Evolutionary conservation across 345 rosid species (phyloP).

Genomic region (Ceriops zippeliana): DNA sequence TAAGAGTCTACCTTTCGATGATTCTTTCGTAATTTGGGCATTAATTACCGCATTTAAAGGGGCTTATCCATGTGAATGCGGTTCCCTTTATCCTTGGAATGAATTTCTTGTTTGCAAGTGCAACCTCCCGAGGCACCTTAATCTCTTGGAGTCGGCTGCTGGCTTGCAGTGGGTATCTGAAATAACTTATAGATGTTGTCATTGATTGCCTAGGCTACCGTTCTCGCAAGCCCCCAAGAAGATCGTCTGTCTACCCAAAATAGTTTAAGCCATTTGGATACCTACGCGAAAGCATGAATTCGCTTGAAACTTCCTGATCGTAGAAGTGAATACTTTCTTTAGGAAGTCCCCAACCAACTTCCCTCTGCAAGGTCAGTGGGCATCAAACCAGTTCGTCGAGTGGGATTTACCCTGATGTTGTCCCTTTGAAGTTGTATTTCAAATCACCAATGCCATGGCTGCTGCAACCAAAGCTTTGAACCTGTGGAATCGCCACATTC

Average conservation of each 20-base stretch:
- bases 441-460: no score
- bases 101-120: not conserved
- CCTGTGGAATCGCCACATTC: not conserved
- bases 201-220: not conserved
- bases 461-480: no score
- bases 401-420: no score
- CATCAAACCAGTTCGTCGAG: no score
- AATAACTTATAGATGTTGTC: not conserved
- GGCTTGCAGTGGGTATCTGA: not conserved
- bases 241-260: no score
- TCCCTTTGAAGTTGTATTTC: no score
- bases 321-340: no score
- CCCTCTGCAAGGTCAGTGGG: no score
- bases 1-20: not conserved
- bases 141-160: slow-evolving; percentile 2
- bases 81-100: slow-evolving; percentile 13
- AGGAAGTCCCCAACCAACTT: no score
- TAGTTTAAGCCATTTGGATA: no score
- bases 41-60: not conserved
- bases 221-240: not conserved
- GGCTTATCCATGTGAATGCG: not conserved
- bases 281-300: no score
- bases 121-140: not conserved
- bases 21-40: not conserved
- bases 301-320: no score